Evolutionary conservation across 2,329 filamentous ascomycete species (phyloP).

Genomic region (Alternaria sp.): DNA sequence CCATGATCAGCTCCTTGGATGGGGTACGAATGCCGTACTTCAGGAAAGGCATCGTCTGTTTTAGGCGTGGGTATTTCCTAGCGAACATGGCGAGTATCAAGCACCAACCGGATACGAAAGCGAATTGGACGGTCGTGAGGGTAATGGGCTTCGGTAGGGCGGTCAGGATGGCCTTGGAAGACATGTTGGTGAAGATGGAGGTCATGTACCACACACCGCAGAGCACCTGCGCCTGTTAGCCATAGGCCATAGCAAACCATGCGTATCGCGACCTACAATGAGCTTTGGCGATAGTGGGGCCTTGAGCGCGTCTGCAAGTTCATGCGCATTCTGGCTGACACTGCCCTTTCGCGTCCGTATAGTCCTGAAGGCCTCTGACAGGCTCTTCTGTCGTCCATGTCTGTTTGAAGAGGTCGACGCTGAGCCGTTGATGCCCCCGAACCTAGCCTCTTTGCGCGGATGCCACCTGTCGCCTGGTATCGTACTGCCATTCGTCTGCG

Average conservation of each 20-base stretch:
- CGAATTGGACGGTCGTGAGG: conserved; percentile 91
- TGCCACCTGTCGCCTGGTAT: conserved; percentile 67
- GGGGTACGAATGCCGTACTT: conserved; percentile 85
- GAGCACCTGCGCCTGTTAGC: conserved; percentile 67
- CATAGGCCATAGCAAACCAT: conserved; percentile 35
- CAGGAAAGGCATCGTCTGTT: conserved; percentile 77
- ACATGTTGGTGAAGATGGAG: conserved; percentile 95
- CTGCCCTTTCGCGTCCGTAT: conserved; percentile 84
- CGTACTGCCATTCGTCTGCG: conserved; percentile 39
- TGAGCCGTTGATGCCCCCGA: conserved; percentile 55
- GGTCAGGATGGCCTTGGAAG: conserved; percentile 95
- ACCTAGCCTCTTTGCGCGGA: conserved; percentile 63
- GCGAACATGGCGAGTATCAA: conserved; percentile 81
- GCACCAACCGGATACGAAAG: conserved; percentile 89
- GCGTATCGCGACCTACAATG: conserved; percentile 67
- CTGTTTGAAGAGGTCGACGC: conserved; percentile 44
- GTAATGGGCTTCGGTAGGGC: conserved; percentile 91
- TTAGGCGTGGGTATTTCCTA: conserved; percentile 73
- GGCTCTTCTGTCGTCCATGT: conserved; percentile 82
- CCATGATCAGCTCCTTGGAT: conserved; percentile 80
- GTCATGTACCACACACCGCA: conserved; percentile 95
- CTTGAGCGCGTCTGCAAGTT: conserved; percentile 88
- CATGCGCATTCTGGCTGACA: conserved; percentile 90
- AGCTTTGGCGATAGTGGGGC: conserved; percentile 89
- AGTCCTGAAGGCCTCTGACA: conserved; percentile 85